Percentiles rank a stretch among this genome's conserved stretches.
Evolutionary conservation across 768 basidiomycete species (phyloP).

Genomic region (Hemileccinum impolitum): DNA sequence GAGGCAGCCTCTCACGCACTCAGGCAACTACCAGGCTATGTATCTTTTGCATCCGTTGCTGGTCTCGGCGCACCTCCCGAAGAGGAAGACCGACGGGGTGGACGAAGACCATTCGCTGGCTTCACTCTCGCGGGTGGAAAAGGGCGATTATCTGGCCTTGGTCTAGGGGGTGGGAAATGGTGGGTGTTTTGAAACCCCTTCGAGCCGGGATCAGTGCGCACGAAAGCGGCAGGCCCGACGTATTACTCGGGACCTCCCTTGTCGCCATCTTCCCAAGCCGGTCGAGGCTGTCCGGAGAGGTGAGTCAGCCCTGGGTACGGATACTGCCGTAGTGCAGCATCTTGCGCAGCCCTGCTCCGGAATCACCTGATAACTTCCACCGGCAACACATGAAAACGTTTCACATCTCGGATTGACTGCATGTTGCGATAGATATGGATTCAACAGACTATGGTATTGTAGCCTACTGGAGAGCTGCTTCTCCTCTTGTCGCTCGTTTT

Average conservation of each 20-base stretch:
- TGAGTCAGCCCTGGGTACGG: slow-evolving; percentile 22
- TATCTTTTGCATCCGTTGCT: slow-evolving; percentile 64
- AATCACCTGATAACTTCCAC: slow-evolving; percentile 4
- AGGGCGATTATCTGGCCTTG: slow-evolving; percentile 22
- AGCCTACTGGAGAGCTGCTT: slow-evolving; percentile 6
- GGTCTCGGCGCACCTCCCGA: slow-evolving; percentile 62
- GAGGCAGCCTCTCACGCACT: slow-evolving; percentile 58
- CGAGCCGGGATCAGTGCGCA: neutral
- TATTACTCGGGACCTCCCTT: slow-evolving; percentile 4
- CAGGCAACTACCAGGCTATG: slow-evolving; percentile 56
- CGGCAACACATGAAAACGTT: slow-evolving; percentile 7
- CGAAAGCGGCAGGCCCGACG: neutral
- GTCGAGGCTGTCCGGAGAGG: slow-evolving; percentile 7
- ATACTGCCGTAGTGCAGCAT: neutral
- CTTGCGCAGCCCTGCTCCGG: slow-evolving; percentile 5
- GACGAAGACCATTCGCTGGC: slow-evolving; percentile 15
- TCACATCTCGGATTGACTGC: slow-evolving; percentile 11
- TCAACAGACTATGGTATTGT: slow-evolving; percentile 20
- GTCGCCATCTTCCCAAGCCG: slow-evolving; percentile 2
- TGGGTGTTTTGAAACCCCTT: slow-evolving; percentile 25
- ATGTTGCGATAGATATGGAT: slow-evolving; percentile 21
- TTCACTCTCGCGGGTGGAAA: slow-evolving; percentile 18
- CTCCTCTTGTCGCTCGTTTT: slow-evolving; percentile 11
- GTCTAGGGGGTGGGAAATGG: slow-evolving; percentile 31
- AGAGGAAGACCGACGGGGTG: slow-evolving; percentile 34